Evolutionary conservation across 495 filamentous ascomycete genomes (phyloP), one percentile per base, ranked within the genome.

Genomic region (Penicillium coffeae): DNA sequence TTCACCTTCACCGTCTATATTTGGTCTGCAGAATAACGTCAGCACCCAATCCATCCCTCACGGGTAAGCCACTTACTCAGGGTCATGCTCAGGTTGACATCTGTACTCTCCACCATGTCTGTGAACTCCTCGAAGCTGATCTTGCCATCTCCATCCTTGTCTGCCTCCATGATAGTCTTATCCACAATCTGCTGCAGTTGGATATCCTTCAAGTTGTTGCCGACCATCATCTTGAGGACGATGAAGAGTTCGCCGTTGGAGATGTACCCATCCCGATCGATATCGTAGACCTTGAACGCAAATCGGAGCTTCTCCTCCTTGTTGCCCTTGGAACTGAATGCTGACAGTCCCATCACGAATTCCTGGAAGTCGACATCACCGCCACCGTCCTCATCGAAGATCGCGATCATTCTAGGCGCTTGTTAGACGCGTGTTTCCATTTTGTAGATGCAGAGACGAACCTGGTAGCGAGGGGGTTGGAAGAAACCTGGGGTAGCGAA

Each of bases 161-260:
- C 93, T 37, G 93, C 94, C 74, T 99, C 93, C 93, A 97, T 97
- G 63, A 99, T 99, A 43, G 93, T 99, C 82, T 99, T 99, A 73
- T 99, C 93, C 51, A 99, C 93, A 41, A 80, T 80, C 67, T 80
- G 93, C 71, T 99, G 93, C 70, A 99, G 73, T 72, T 99, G 93
- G 71, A 95, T 86, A 65, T 99, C 94, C 80, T 99, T 99, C 62
- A 99, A 72, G 72, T 99, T 99, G 73, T 90, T 96, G 38, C 93
- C 93, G 52, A 99, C 93, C 93, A 99, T 99, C 93, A 99, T 99
- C 84, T 99, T 99, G 54, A 99, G 76, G 60, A 99, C 93, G 63
- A 99, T 96, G 68, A 97, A 99, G 36, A 99, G 77, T 75, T 99
- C 93, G 51, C 93, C 93, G 70, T 99, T 99, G 73, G 88, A 93